A percentile compares a stretch with the other conserved stretches of the same genome.
Evolutionary conservation across 352 stramenopile species (phyloP).

Genomic region (Phytophthora niederhauseri): DNA sequence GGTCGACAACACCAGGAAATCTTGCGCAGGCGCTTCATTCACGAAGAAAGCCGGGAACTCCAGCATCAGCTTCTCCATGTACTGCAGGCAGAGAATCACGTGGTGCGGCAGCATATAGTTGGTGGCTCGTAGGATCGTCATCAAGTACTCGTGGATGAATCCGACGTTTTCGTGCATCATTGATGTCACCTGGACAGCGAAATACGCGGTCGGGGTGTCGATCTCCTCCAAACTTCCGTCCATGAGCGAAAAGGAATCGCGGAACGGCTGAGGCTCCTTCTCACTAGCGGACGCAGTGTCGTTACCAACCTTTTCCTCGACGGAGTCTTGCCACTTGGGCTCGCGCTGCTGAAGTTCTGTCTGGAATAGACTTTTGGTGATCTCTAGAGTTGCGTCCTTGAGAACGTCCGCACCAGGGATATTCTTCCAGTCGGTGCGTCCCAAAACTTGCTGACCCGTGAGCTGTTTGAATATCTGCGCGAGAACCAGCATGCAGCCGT

Average conservation of each 20-base stretch:
- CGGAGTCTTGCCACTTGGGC: slow-evolving; percentile 34
- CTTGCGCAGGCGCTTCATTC: slow-evolving; percentile 32
- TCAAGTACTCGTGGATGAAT: slow-evolving; percentile 64
- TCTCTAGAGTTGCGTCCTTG: slow-evolving; percentile 45
- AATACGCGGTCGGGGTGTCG: slow-evolving; percentile 45
- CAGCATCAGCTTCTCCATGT: slow-evolving; percentile 60
- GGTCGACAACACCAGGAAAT: slow-evolving; percentile 26
- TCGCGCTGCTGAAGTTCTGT: slow-evolving; percentile 51
- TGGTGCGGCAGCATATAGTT: slow-evolving; percentile 77
- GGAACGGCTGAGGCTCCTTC: slow-evolving; percentile 37
- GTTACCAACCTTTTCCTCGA: slow-evolving; percentile 34
- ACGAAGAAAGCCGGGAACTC: slow-evolving; percentile 71
- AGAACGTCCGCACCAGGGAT: slow-evolving; percentile 60
- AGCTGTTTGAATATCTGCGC: slow-evolving; percentile 68
- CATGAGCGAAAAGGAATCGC: slow-evolving; percentile 49
- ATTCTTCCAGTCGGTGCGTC: slow-evolving; percentile 67
- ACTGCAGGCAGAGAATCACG: slow-evolving; percentile 71
- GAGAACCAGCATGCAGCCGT: slow-evolving; percentile 51
- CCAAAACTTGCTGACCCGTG: slow-evolving; percentile 40
- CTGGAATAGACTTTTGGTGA: slow-evolving; percentile 49
- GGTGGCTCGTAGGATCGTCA: slow-evolving; percentile 62
- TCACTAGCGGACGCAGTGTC: slow-evolving; percentile 26
- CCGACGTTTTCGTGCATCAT: slow-evolving; percentile 56
- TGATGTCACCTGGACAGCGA: slow-evolving; percentile 58
- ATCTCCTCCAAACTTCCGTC: slow-evolving; percentile 35